These are phyloP conservation scores for Rugosomyces carneus DNA, from an alignment of 1,284 basidiomycete genomes.

Conservation along the genomic window DNA sequence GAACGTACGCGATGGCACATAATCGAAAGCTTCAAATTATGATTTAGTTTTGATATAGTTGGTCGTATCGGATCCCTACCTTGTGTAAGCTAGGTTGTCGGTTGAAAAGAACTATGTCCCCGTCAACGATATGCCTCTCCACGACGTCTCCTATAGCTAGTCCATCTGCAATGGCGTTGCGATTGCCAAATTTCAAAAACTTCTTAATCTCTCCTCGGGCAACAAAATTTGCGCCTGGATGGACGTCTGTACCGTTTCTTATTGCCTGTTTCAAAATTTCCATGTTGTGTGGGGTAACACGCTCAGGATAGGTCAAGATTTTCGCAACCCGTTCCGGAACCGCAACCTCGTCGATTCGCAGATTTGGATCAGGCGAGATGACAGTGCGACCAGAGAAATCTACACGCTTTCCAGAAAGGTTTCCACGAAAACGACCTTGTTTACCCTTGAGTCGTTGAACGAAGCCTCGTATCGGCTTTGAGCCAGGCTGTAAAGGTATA, in stretches of 20 bases:
- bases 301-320: constrained; percentile 93
- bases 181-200: constrained; percentile 78
- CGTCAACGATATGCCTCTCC: constrained; percentile 92
- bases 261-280: constrained; percentile 74
- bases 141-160: constrained; percentile 84
- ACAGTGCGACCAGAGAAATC: constrained; percentile 99
- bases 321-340: constrained; percentile 96
- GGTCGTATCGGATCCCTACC: constrained; percentile 30
- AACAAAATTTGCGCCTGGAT: constrained; percentile 96
- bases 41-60: constrained; percentile 10
- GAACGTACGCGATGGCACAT: constrained; percentile 89
- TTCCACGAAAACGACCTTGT: constrained; percentile 97
- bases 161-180: constrained; percentile 70
- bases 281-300: constrained; percentile 92
- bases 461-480: constrained; percentile 94
- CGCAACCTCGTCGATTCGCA: constrained; percentile 97
- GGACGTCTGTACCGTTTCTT: constrained; percentile 85
- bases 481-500: constrained; percentile 76
- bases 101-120: constrained; percentile 98
- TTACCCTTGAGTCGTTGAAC: constrained; percentile 99
- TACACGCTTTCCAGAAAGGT: constrained; percentile 97
- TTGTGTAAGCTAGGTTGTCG: constrained; percentile 98
- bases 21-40: constrained; percentile 75
- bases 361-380: constrained; percentile 97
- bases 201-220: constrained; percentile 81